Evolutionary conservation across 2,329 filamentous ascomycete genomes (phyloP).

Genomic region (Monilinia fructigena): DNA sequence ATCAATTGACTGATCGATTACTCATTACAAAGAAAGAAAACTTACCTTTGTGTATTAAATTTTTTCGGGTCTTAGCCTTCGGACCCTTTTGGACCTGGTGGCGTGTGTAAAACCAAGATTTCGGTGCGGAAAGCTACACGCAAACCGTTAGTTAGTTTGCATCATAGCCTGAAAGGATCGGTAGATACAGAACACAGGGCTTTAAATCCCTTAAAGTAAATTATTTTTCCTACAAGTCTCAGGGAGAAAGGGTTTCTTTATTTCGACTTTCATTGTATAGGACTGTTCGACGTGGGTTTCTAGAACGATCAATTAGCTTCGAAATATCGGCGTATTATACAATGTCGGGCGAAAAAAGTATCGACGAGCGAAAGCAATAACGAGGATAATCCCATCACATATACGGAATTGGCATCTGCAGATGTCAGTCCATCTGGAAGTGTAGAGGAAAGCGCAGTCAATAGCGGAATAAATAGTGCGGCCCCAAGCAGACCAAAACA

Average conservation of each 20-base stretch:
- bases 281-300: not conserved
- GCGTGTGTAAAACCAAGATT: conserved; percentile 8
- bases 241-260: not conserved
- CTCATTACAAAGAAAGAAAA: not conserved
- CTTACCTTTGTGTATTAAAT: not conserved
- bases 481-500: conserved; percentile 33
- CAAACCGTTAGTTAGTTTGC: conserved; percentile 12
- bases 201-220: not conserved
- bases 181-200: conserved; percentile 8
- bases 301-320: conserved; percentile 7
- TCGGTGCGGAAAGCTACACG: not conserved
- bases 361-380: conserved; percentile 14
- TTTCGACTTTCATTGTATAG: conserved; percentile 3
- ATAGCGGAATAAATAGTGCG: conserved; percentile 24
- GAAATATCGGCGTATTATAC: not conserved
- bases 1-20: not conserved
- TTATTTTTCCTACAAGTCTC: not conserved
- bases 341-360: conserved; percentile 15
- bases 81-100: conserved; percentile 13
- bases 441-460: not conserved
- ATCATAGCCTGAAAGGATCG: conserved; percentile 20
- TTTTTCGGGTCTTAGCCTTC: not conserved
- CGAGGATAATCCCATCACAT: conserved; percentile 5
- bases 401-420: conserved; percentile 3
- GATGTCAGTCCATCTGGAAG: conserved; percentile 13